These are phyloP conservation scores for Schizothecium vesticola DNA, from an alignment of 495 filamentous ascomycete species.

Conservation along the genomic window DNA sequence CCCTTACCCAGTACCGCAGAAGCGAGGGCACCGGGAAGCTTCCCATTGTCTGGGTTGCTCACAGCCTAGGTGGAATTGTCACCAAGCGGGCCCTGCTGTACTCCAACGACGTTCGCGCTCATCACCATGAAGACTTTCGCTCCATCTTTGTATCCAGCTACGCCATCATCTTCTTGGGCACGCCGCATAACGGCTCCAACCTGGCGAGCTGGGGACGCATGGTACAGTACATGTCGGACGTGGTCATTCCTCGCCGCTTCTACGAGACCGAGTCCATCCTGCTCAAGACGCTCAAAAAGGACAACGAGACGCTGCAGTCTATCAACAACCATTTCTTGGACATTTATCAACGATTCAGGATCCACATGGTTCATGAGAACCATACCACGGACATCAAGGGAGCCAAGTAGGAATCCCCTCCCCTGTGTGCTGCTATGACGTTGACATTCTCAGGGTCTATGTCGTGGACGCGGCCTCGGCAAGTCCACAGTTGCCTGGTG, in stretches of 20 bases:
- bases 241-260: conserved; percentile 63
- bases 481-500: conserved; percentile 66
- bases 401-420: conserved; percentile 34
- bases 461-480: conserved; percentile 76
- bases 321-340: conserved; percentile 75
- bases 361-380: conserved; percentile 64
- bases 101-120: conserved; percentile 57
- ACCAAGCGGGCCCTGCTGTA: conserved; percentile 61
- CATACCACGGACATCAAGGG: conserved; percentile 61
- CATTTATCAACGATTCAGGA: conserved; percentile 64
- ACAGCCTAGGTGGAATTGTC: conserved; percentile 77
- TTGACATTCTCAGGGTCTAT: conserved; percentile 26
- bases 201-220: conserved; percentile 71
- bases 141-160: conserved; percentile 81
- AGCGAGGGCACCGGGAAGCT: conserved; percentile 53
- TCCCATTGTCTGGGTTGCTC: conserved; percentile 81
- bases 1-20: conserved; percentile 44
- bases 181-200: conserved; percentile 77
- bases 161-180: conserved; percentile 80
- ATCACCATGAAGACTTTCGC: conserved; percentile 65
- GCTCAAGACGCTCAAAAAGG: conserved; percentile 64
- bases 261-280: conserved; percentile 67
- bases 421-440: not conserved
- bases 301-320: conserved; percentile 74
- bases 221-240: conserved; percentile 66